These are phyloP conservation scores for Penicillium ucsense DNA, from an alignment of 495 filamentous ascomycete genomes.

Conservation along the genomic window DNA sequence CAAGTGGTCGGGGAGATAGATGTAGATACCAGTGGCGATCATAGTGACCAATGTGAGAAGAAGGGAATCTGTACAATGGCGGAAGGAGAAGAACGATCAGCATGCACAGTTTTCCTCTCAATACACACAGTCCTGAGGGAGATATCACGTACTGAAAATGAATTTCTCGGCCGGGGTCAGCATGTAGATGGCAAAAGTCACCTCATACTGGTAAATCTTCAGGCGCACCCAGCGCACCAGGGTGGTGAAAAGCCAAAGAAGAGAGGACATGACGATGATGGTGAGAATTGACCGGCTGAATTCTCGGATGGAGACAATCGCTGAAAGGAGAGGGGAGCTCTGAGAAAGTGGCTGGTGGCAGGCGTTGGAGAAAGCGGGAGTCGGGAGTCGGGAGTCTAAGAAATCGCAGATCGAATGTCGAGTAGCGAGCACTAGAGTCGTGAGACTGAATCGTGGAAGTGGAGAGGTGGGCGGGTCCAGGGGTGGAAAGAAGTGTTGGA, in stretches of 20 bases:
- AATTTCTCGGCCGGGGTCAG: slow-evolving; percentile 75
- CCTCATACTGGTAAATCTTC: slow-evolving; percentile 81
- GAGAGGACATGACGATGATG: slow-evolving; percentile 14
- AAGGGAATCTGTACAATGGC: slow-evolving; percentile 58
- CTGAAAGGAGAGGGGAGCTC: not conserved
- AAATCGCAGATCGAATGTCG: not conserved
- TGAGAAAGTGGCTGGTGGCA: not conserved
- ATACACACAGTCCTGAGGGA: not conserved
- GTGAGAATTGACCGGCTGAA: not conserved
- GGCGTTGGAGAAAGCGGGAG: not conserved
- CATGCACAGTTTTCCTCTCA: not conserved
- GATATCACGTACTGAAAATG: slow-evolving; percentile 59
- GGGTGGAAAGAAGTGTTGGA: too few relatives aligned
- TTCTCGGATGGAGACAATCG: not conserved
- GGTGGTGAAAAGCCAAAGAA: slow-evolving; percentile 31
- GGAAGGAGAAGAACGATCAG: not conserved
- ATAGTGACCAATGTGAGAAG: slow-evolving; percentile 80
- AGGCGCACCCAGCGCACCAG: slow-evolving; percentile 58
- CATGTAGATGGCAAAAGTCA: slow-evolving; percentile 80
- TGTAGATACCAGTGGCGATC: slow-evolving; percentile 70
- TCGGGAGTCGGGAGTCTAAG: not conserved
- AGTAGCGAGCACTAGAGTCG: too few relatives aligned
- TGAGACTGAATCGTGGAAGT: too few relatives aligned
- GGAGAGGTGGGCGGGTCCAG: too few relatives aligned
- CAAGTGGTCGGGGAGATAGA: slow-evolving; percentile 91